Evolutionary conservation across 805 yeast species (phyloP).

Genomic region (Clavispora santaluciae): DNA sequence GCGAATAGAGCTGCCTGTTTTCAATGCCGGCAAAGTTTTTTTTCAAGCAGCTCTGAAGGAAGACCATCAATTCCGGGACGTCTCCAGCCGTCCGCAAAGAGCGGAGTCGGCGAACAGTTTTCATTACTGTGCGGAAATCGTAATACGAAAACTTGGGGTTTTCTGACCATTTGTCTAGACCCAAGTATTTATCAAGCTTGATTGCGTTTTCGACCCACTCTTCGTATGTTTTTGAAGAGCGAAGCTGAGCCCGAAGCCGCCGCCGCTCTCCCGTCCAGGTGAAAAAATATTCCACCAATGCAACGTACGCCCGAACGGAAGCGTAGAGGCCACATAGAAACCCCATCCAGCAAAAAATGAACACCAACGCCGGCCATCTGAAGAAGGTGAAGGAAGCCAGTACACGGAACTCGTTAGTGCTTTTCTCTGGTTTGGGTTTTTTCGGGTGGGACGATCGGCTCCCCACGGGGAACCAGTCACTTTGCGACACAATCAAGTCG

Average conservation of each 20-base stretch:
- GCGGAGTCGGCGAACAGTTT: slow-evolving; percentile 42
- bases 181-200: slow-evolving; percentile 51
- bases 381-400: slow-evolving; percentile 37
- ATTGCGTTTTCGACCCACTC: slow-evolving; percentile 64
- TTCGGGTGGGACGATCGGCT: slow-evolving; percentile 6
- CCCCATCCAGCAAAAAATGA: slow-evolving; percentile 50
- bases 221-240: slow-evolving; percentile 45
- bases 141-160: slow-evolving; percentile 62
- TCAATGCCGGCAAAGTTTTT: slow-evolving; percentile 77
- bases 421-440: slow-evolving; percentile 9
- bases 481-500: slow-evolving; percentile 18
- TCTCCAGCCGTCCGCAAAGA: slow-evolving; percentile 25
- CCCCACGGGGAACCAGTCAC: slow-evolving; percentile 26
- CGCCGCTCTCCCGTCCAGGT: slow-evolving; percentile 60
- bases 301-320: slow-evolving; percentile 53
- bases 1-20: slow-evolving; percentile 65
- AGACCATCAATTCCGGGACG: slow-evolving; percentile 45
- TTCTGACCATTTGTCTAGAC: slow-evolving; percentile 59
- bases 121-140: slow-evolving; percentile 56
- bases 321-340: slow-evolving; percentile 48
- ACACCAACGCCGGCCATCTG: slow-evolving; percentile 60
- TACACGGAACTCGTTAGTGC: slow-evolving; percentile 35
- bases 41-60: slow-evolving; percentile 63
- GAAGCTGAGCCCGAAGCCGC: slow-evolving; percentile 43
- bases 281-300: slow-evolving; percentile 53